phyloP scores from a whole-genome alignment of 345 rosid species.

The Capsella bursapastoris region DNA sequence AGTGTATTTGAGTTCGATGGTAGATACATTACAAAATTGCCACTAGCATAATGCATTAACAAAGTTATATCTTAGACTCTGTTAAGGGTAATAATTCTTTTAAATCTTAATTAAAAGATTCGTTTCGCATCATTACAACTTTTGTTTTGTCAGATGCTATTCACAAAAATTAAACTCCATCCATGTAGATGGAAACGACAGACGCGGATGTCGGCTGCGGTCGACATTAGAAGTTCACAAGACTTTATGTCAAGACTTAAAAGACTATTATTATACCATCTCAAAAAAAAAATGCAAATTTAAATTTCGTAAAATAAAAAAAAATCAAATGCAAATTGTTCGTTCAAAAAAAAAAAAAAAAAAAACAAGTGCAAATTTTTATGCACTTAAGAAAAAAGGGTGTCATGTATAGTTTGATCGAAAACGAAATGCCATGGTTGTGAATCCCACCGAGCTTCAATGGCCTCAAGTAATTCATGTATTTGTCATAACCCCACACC shows the following conservation, averaged over 20 bases:
- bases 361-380: too few species aligned
- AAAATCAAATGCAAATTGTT: too few species aligned
- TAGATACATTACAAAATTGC: background rate
- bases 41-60: background rate
- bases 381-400: background rate
- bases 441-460: conserved; percentile 10
- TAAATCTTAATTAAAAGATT: conserved; percentile 4
- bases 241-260: background rate
- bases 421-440: conserved; percentile 1
- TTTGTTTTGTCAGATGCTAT: conserved; percentile 1
- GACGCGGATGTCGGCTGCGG: background rate
- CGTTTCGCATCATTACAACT: background rate
- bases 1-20: background rate
- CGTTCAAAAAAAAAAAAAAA: too few species aligned
- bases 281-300: background rate
- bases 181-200: background rate
- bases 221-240: background rate
- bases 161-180: background rate
- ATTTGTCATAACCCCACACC: background rate
- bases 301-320: too few species aligned
- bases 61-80: background rate
- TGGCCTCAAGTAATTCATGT: conserved; percentile 16
- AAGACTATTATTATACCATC: too few species aligned
- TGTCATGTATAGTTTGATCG: background rate
- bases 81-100: background rate